Evolutionary conservation across 805 yeast genomes (phyloP).

Genomic region (Yamadazyma sp.): DNA sequence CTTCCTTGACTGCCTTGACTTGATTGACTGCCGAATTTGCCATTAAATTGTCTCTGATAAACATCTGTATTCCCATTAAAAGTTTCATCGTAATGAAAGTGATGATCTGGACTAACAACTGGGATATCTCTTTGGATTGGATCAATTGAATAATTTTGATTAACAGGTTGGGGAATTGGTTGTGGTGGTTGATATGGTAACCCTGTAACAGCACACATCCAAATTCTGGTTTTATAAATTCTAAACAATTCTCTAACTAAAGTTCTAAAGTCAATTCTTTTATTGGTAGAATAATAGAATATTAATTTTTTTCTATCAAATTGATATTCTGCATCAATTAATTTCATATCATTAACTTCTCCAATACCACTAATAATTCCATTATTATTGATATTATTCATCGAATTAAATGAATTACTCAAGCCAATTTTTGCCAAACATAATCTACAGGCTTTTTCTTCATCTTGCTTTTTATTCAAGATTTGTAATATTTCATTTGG

Average conservation of each 20-base stretch:
- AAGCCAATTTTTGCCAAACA: constrained; percentile 58
- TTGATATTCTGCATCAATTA: constrained; percentile 77
- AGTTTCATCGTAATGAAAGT: no score
- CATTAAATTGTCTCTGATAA: no score
- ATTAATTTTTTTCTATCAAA: constrained; percentile 77
- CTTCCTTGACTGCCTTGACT: no score
- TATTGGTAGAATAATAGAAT: constrained; percentile 58
- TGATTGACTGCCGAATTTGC: no score
- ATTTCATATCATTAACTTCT: constrained; percentile 39
- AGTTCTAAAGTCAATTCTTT: constrained; percentile 56
- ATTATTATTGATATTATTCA: not conserved
- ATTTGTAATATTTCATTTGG: constrained; percentile 59
- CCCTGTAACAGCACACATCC: constrained; percentile 73
- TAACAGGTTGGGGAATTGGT: not conserved
- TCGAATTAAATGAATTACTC: constrained; percentile 3
- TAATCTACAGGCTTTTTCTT: constrained; percentile 61
- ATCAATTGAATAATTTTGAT: no score
- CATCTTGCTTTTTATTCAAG: constrained; percentile 59
- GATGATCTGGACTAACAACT: no score
- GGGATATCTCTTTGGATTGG: no score
- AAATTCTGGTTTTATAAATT: constrained; percentile 47
- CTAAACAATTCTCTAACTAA: constrained; percentile 44
- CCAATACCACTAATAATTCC: constrained; percentile 2
- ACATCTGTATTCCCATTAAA: no score
- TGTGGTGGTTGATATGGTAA: constrained; percentile 21